Base-by-base conservation (phyloP, 225 moss, liverwort and hornwort genomes). In the Antitrichia curtipendula region DNA sequence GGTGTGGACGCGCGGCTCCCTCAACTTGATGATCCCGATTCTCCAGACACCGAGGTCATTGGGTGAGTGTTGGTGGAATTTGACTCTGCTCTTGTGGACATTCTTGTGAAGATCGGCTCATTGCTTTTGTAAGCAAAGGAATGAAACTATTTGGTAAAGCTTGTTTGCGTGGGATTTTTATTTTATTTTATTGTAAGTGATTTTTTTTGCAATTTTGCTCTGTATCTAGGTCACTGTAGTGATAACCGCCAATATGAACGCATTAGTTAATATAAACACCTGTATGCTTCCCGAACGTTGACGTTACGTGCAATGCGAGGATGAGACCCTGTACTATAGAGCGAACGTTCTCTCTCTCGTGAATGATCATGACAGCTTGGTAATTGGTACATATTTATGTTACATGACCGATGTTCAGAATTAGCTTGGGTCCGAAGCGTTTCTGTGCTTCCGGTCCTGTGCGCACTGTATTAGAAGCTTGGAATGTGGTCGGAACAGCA, bases 11-110 rank as follows among this genome's bases (percentile, higher is more conserved):
- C 91, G 41, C 97, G 96, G 90, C 92, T 97, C 79, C 86, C 94
- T 65, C 98, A 96, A 82, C 93, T 92, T 83, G 98, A 98, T 76
- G 98, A 97, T 89, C 98, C 98, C 7, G 98, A 98, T 47, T 97
- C 97, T 75, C 98, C 97, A 61, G 97, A 94, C 83, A 87, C 94
- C 73, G 94, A 97, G 87, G 95, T 95, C 59, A 80, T 96, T 69
- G 98, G 98, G 98, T 97, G 90, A 95, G 96, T 92, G 78, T 66
- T 82, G 43, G 38, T 71, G 57, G 78, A 77, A 71, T 49, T 83
- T 19, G 56, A 25, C 65, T 75, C n/a, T 82, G 87, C 65, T 73
- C 45, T 60, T 56, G 59, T 56, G 53, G 66, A 27, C 70, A n/a
- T 87, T 49, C 61, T 31, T 75, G 18, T 47, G 76, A 45, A 52